These are phyloP conservation scores for Cladochytrium replicatum DNA, from an alignment of 192 early-diverging fungal species.

Conservation along the genomic window DNA sequence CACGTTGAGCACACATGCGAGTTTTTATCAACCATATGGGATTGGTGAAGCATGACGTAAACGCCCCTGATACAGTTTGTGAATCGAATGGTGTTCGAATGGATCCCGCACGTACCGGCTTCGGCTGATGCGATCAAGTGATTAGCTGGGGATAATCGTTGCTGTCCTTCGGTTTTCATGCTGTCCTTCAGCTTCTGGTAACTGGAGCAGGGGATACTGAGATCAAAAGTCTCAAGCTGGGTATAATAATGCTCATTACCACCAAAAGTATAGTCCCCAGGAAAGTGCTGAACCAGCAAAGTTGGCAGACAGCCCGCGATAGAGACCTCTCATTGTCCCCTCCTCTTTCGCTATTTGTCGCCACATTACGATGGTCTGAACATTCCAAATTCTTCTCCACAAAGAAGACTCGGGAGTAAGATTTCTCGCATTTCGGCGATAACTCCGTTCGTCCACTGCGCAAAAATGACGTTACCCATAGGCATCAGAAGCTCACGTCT, in stretches of 20 bases:
- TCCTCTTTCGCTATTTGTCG: constrained; percentile 45
- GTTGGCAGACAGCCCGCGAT: constrained; percentile 84
- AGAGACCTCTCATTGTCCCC: constrained; percentile 63
- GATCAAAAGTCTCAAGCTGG: background rate
- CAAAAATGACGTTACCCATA: background rate
- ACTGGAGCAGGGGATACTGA: constrained; percentile 17
- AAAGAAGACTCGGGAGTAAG: background rate
- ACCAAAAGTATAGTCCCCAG: constrained; percentile 97
- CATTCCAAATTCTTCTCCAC: no score
- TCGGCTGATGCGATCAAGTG: constrained; percentile 71
- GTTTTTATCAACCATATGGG: constrained; percentile 98
- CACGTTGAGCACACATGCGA: constrained; percentile 52
- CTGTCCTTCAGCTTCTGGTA: constrained; percentile 54
- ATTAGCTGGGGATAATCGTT: constrained; percentile 59
- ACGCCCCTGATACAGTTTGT: constrained; percentile 36
- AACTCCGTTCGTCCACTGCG: background rate
- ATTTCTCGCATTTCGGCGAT: background rate
- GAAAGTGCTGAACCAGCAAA: constrained; percentile 80
- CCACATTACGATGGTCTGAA: no score
- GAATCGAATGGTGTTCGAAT: background rate
- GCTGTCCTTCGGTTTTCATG: constrained; percentile 31
- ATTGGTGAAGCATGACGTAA: constrained; percentile 80
- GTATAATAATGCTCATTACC: no score
- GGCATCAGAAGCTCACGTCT: background rate
- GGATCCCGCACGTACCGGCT: constrained; percentile 56